Conservation (phyloP, 331 rosid species). For the Pyracantha coccinea region DNA sequence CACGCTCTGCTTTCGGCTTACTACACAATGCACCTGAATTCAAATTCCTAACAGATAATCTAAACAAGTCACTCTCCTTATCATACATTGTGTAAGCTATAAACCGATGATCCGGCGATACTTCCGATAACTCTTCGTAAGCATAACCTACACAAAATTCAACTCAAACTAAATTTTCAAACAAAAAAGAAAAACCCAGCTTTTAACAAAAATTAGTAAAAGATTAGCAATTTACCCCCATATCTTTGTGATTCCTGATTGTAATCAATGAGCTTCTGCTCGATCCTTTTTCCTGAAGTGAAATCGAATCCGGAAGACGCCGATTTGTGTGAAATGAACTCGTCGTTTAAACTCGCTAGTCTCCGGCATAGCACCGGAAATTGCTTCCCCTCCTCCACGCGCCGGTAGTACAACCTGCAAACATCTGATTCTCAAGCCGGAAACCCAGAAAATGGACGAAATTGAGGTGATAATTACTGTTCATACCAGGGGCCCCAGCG, state of each 20-base stretch:
- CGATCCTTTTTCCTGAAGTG: conserved; percentile 75
- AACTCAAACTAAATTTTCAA: background rate
- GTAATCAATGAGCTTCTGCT: conserved; percentile 84
- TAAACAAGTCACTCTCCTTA: conserved; percentile 70
- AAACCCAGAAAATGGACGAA: background rate
- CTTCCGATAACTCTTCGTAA: conserved; percentile 77
- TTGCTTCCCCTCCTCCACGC: conserved; percentile 89
- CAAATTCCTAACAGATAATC: conserved; percentile 78
- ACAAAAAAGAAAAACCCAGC: background rate
- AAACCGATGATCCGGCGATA: conserved; percentile 78
- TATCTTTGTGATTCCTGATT: conserved; percentile 82
- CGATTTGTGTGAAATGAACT: conserved; percentile 62
- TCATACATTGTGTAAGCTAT: conserved; percentile 91
- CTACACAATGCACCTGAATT: conserved; percentile 83
- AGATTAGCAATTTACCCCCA: conserved; percentile 43
- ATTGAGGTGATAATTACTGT: background rate
- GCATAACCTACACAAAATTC: conserved; percentile 56
- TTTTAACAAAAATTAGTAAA: background rate
- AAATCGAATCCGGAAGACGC: conserved; percentile 87
- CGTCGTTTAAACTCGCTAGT: conserved; percentile 68
- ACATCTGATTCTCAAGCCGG: background rate
- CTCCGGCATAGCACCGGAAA: conserved; percentile 69
- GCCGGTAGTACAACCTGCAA: conserved; percentile 78
- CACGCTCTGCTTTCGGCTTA: conserved; percentile 77
- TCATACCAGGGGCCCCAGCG: conserved; percentile 84